These are phyloP conservation scores for Boletus sp. DNA, from an alignment of 768 basidiomycete species.

Conservation along the genomic window DNA sequence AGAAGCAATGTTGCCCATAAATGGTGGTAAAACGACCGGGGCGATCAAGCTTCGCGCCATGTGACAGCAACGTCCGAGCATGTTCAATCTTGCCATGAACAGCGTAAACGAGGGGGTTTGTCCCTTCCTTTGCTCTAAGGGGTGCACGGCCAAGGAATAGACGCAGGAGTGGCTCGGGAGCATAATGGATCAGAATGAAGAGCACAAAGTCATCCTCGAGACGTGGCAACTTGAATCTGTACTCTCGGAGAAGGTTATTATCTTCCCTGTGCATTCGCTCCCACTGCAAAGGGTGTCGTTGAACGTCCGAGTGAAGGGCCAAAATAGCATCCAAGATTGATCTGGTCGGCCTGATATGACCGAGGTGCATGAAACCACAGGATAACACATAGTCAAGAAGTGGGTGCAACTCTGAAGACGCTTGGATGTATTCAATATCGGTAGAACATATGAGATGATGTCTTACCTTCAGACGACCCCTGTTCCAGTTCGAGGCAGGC, in stretches of 20 bases:
- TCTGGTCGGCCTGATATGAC: not conserved
- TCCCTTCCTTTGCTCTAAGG: not conserved
- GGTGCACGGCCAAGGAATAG: not conserved
- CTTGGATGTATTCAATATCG: no score
- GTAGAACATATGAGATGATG: no score
- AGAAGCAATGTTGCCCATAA: not conserved
- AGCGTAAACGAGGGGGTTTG: not conserved
- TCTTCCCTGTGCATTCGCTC: not conserved
- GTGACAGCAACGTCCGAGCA: not conserved
- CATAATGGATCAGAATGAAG: not conserved
- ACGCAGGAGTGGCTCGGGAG: not conserved
- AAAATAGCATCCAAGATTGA: not conserved
- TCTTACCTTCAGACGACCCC: no score
- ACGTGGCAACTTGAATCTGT: not conserved
- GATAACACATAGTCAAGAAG: no score
- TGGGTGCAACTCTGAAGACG: no score
- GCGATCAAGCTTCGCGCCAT: not conserved
- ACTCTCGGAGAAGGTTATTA: no score
- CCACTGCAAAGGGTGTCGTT: not conserved
- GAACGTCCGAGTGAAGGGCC: not conserved
- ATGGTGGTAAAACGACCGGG: not conserved
- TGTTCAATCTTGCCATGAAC: fast-evolving
- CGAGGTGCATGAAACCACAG: not conserved
- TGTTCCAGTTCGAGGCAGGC: no score
- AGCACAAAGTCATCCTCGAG: not conserved